Base-by-base conservation (phyloP, 176 grass and related monocot genomes). In the Musa itinerans region DNA sequence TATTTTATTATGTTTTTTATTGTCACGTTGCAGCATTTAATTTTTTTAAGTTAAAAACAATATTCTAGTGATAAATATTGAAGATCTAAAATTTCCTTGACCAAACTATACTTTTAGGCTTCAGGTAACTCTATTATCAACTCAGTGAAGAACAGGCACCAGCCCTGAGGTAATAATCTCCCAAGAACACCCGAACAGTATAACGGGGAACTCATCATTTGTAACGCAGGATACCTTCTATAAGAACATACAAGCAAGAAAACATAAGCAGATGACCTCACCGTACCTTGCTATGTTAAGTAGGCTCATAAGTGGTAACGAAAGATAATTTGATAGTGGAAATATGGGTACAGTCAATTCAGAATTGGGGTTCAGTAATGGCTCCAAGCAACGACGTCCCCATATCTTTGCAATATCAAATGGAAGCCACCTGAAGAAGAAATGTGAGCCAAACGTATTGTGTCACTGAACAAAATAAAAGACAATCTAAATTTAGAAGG, bases 231-330 rank as follows among this genome's bases (percentile, higher is more conserved):
- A 7, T 61, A 61, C 57, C 57, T 20, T 61, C 57, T 17, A 12
- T n/a, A 61, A 61, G 13, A 61, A 19, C 13, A 71, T 10, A 51
- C 51, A n/a, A 65, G 23, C 13, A 73, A 73, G 34, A 16, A 24
- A 12, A 43, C 25, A 57, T 14, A 59, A 63, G 64, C 11, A n/a
- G 8, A 59, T 17, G 16, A 50, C 19, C 16, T 14, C 10, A 52
- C 3, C 17, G 29, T 86, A 92, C 95, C 95, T 90, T 79, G 95
- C 95, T 84, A 99, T 94, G 83, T 88, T 94, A 78, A 99, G 90
- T 86, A 99, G 87, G 84, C 95, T 94, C 88, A 87, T 87, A 62
- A 99, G 91, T 82, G 95, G 95, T 59, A 99, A 88, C 8, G 90
- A 79, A 82, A 99, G 82, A 78, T 94, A 99, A 83, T 79, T 87